phyloP scores from a whole-genome alignment of 1,139 yeast genomes.

The Yamadazyma dushanensis region DNA sequence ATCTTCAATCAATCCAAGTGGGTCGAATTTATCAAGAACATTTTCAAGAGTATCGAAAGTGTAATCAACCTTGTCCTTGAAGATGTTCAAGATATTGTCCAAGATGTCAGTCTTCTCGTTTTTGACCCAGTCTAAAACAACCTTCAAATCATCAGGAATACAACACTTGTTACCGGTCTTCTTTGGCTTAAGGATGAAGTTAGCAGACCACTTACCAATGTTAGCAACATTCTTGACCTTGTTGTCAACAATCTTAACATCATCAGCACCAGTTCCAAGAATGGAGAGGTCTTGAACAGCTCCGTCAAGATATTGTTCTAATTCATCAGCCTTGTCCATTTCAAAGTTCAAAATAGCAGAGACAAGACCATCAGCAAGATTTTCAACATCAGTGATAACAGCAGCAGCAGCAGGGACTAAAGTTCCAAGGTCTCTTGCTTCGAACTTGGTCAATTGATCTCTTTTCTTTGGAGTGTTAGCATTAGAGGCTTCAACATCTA shows the following conservation, averaged over 20 bases:
- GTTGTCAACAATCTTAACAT: conserved; percentile 16
- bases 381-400: conserved; percentile 22
- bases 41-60: conserved; percentile 11
- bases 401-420: conserved; percentile 24
- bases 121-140: conserved; percentile 21
- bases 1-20: conserved; percentile 15
- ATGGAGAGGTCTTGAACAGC: conserved; percentile 18
- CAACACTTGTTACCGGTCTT: conserved; percentile 20
- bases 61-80: conserved; percentile 21
- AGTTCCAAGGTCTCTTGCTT: conserved; percentile 11
- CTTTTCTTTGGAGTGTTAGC: not conserved
- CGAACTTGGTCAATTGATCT: conserved; percentile 5
- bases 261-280: conserved; percentile 22
- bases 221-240: conserved; percentile 11
- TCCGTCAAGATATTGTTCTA: conserved; percentile 15
- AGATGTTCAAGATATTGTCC: conserved; percentile 16
- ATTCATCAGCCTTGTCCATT: conserved; percentile 20
- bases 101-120: conserved; percentile 15
- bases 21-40: conserved; percentile 11
- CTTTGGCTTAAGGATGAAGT: conserved; percentile 21
- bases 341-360: conserved; percentile 23
- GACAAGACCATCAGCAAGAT: conserved; percentile 19
- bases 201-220: conserved; percentile 20
- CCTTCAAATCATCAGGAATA: conserved; percentile 24
- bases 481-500: not conserved